Conservation (phyloP, 495 filamentous ascomycete species). For the Penicillium herquei region DNA sequence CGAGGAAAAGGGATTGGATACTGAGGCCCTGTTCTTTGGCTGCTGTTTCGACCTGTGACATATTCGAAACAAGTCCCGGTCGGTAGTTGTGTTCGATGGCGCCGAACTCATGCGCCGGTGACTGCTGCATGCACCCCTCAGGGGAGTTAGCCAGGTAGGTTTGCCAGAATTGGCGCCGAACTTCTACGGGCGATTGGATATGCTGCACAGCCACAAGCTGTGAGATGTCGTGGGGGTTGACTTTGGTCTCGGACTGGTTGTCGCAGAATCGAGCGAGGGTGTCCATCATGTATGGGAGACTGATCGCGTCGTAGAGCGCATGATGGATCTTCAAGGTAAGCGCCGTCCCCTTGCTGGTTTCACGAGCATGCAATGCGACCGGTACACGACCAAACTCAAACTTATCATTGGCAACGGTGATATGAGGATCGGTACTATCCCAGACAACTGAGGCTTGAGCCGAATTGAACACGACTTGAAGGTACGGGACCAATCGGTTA, state of each 20-base stretch:
- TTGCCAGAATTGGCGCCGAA: constrained; percentile 32
- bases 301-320: constrained; percentile 37
- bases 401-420: constrained; percentile 6
- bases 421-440: constrained; percentile 16
- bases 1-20: constrained; percentile 35
- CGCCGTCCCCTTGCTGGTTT: constrained; percentile 18
- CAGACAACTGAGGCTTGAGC: constrained; percentile 23
- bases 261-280: constrained; percentile 20
- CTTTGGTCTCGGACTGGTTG: constrained; percentile 2
- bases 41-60: constrained; percentile 23
- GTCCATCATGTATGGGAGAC: constrained; percentile 28
- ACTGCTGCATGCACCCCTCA: neutral
- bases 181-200: constrained; percentile 23
- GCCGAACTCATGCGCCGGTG: constrained; percentile 13
- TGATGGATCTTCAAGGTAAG: constrained; percentile 37
- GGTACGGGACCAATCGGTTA: constrained; percentile 15
- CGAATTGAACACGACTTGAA: constrained; percentile 26
- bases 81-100: constrained; percentile 27
- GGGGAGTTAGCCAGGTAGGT: constrained; percentile 26
- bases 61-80: constrained; percentile 28
- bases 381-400: constrained; percentile 20
- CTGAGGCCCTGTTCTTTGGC: constrained; percentile 31
- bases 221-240: constrained; percentile 18
- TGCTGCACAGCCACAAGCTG: constrained; percentile 31
- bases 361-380: constrained; percentile 26